Conservation (phyloP, 306 rosid species). For the Trifolium dubium region DNA sequence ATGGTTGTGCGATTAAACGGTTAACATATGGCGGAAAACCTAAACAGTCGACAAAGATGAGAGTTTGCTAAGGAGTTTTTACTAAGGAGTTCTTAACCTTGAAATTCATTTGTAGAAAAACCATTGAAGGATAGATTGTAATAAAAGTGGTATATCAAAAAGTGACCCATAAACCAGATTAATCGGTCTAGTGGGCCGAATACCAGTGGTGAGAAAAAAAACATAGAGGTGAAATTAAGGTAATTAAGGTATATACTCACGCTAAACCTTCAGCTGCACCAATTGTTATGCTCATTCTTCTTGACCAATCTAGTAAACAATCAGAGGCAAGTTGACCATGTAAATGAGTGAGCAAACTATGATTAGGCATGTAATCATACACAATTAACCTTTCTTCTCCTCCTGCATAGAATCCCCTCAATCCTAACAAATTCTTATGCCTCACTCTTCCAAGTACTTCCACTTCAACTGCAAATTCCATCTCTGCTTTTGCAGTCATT, state of each 20-base stretch:
- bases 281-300: conserved; percentile 66
- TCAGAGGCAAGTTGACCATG: conserved; percentile 72
- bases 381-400: conserved; percentile 88
- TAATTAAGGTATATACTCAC: conserved; percentile 61
- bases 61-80: no score
- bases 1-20: no score
- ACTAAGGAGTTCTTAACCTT: neutral
- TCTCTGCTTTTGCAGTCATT: conserved; percentile 92
- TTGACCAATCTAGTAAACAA: conserved; percentile 73
- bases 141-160: neutral
- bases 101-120: neutral
- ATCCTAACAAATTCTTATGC: conserved; percentile 77
- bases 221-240: neutral
- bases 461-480: conserved; percentile 97
- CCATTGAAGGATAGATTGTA: neutral
- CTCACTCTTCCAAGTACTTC: conserved; percentile 93
- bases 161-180: no score
- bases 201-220: no score
- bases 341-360: conserved; percentile 78
- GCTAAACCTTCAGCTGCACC: conserved; percentile 88
- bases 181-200: no score
- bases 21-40: no score
- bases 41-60: no score
- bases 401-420: conserved; percentile 87
- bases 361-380: conserved; percentile 92